These are phyloP conservation scores for Colletotrichum siamense DNA, from an alignment of 2,329 filamentous ascomycete genomes.

Conservation along the genomic window DNA sequence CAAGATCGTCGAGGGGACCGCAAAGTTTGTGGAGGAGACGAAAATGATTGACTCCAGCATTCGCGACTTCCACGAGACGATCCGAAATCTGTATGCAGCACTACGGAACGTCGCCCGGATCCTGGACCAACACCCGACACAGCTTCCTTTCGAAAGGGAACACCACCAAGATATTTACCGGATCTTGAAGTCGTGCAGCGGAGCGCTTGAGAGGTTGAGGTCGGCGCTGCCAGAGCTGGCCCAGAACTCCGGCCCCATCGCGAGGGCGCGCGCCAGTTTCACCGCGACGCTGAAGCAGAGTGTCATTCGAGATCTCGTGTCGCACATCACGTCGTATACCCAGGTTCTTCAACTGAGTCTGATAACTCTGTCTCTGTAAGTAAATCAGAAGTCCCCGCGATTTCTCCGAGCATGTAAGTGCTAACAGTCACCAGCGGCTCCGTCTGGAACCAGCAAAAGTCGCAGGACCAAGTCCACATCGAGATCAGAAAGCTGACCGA, in stretches of 20 bases:
- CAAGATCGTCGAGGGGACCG: slow-evolving; percentile 23
- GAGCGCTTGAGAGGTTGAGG: slow-evolving; percentile 22
- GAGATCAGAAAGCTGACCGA: slow-evolving; percentile 30
- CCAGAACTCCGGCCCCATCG: slow-evolving; percentile 17
- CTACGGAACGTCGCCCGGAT: slow-evolving; percentile 23
- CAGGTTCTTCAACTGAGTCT: slow-evolving; percentile 31
- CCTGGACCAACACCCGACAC: slow-evolving; percentile 21
- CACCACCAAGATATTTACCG: slow-evolving; percentile 28
- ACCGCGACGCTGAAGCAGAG: slow-evolving; percentile 25
- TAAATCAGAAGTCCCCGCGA: neutral
- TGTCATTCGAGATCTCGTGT: slow-evolving; percentile 26
- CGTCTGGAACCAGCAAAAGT: slow-evolving; percentile 26
- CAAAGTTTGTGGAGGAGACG: slow-evolving; percentile 26
- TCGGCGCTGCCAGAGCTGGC: slow-evolving; percentile 27
- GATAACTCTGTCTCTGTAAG: slow-evolving; percentile 28
- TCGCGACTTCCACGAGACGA: slow-evolving; percentile 26
- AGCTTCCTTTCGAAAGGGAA: slow-evolving; percentile 27
- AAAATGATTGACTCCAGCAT: slow-evolving; percentile 23
- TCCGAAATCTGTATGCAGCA: slow-evolving; percentile 22
- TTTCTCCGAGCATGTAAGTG: no score
- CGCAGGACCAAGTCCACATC: slow-evolving; percentile 29
- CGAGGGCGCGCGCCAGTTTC: slow-evolving; percentile 25
- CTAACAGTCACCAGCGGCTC: slow-evolving; percentile 20
- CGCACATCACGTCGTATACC: slow-evolving; percentile 29
- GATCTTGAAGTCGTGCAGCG: slow-evolving; percentile 28